These are phyloP conservation scores for Sporothrix inflata DNA, from an alignment of 2,329 filamentous ascomycete genomes.

Conservation along the genomic window DNA sequence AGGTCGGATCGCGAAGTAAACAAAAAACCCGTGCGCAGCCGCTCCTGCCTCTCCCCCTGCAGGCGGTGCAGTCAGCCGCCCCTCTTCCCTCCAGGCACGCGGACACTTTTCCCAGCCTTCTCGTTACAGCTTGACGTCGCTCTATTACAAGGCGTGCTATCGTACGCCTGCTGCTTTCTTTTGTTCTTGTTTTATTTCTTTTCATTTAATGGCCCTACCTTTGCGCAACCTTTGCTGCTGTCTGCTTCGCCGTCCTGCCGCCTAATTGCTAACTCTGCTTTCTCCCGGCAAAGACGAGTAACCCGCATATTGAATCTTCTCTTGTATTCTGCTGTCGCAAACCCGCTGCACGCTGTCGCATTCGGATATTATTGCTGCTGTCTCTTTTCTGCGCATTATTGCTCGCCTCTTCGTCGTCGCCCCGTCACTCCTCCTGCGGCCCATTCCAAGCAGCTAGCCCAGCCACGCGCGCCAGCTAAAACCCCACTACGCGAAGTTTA, in stretches of 20 bases:
- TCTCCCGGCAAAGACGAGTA: neutral
- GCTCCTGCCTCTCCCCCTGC: constrained; percentile 4
- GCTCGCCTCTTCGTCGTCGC: constrained; percentile 1
- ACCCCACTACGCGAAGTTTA: constrained; percentile 11
- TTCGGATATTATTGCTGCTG: neutral
- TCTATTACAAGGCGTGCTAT: neutral
- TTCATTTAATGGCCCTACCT: neutral
- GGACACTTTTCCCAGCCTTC: constrained; percentile 17
- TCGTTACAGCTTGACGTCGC: neutral
- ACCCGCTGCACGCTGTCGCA: neutral
- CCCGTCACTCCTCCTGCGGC: constrained; percentile 6
- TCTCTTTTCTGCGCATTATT: neutral
- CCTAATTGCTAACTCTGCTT: constrained; percentile 19
- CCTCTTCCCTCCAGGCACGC: neutral
- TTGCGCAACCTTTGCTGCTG: neutral
- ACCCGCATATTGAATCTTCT: neutral
- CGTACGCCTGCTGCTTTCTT: neutral
- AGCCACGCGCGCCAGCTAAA: constrained; percentile 18
- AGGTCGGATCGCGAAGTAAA: constrained; percentile 34
- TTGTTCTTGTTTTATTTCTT: neutral
- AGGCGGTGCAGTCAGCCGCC: constrained; percentile 7
- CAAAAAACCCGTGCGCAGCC: constrained; percentile 25
- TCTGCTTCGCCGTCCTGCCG: neutral
- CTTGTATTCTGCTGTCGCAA: neutral
- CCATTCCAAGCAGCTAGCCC: constrained; percentile 17